Evolutionary conservation across 73 alveolate species (phyloP).

Genomic region (Paramecium octaurelia): DNA sequence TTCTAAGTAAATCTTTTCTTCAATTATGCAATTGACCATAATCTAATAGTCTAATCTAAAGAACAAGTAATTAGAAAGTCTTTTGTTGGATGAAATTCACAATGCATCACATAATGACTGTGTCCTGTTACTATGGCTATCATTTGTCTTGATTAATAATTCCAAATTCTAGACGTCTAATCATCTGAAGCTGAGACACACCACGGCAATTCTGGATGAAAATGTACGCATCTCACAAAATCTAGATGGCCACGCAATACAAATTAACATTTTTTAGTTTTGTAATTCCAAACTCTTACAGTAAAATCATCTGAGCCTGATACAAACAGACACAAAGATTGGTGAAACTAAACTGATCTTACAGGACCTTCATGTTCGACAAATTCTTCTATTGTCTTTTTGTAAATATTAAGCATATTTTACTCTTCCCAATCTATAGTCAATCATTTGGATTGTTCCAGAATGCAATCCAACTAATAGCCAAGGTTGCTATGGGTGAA

Average conservation of each 20-base stretch:
- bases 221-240: constrained; percentile 97
- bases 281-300: constrained; percentile 83
- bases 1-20: not conserved
- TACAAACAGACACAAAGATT: constrained; percentile 88
- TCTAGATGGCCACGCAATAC: constrained; percentile 97
- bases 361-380: constrained; percentile 93
- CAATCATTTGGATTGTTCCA: constrained; percentile 97
- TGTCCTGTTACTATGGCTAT: constrained; percentile 95
- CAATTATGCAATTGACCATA: constrained; percentile 78
- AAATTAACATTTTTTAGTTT: constrained; percentile 81
- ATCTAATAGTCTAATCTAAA: constrained; percentile 97
- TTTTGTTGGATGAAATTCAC: constrained; percentile 95
- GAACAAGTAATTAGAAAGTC: constrained; percentile 96
- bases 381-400: constrained; percentile 90
- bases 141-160: constrained; percentile 93
- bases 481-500: constrained; percentile 99
- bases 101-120: constrained; percentile 98
- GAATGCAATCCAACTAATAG: constrained; percentile 83
- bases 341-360: constrained; percentile 72
- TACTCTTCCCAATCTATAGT: constrained; percentile 81
- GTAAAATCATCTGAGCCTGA: constrained; percentile 99
- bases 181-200: constrained; percentile 89
- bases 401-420: not conserved
- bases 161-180: constrained; percentile 94
- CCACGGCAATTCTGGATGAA: constrained; percentile 99